Evolutionary conservation across 1,284 basidiomycete genomes (phyloP).

Genomic region (Leucoagaricus sp.): DNA sequence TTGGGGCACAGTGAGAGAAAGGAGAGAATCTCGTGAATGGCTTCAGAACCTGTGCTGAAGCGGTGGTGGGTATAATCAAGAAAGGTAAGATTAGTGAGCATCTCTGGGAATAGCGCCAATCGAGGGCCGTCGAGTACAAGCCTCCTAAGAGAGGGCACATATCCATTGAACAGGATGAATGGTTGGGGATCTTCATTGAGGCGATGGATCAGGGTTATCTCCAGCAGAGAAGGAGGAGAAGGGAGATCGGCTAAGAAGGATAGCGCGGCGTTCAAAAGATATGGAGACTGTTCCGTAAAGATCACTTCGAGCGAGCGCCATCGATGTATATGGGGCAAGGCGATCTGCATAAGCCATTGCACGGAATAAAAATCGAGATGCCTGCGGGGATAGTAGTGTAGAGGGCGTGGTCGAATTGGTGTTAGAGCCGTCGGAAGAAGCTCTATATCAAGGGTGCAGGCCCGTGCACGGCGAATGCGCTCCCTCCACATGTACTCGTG

Average conservation of each 20-base stretch:
- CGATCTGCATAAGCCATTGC: slow-evolving; percentile 60
- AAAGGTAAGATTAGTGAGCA: slow-evolving; percentile 59
- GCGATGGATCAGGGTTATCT: slow-evolving; percentile 50
- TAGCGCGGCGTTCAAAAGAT: slow-evolving; percentile 65
- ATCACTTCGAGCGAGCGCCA: slow-evolving; percentile 62
- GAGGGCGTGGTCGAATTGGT: slow-evolving; percentile 25
- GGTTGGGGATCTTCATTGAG: slow-evolving; percentile 67
- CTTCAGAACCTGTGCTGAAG: slow-evolving; percentile 47
- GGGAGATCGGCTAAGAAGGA: slow-evolving; percentile 53
- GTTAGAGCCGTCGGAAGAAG: slow-evolving; percentile 37
- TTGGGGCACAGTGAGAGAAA: slow-evolving; percentile 48
- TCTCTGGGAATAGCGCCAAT: slow-evolving; percentile 56
- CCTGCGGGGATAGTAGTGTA: slow-evolving; percentile 23
- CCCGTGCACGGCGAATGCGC: slow-evolving; percentile 55
- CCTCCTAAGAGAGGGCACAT: slow-evolving; percentile 54
- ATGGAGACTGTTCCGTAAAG: slow-evolving; percentile 58
- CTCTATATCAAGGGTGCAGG: slow-evolving; percentile 58
- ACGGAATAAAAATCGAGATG: slow-evolving; percentile 49
- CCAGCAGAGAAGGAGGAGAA: slow-evolving; percentile 12
- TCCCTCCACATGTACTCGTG: slow-evolving; percentile 58
- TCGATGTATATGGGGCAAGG: slow-evolving; percentile 48
- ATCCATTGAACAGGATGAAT: slow-evolving; percentile 63
- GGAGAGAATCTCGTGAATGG: slow-evolving; percentile 47
- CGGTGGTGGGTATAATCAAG: slow-evolving; percentile 66
- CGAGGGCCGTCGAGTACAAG: slow-evolving; percentile 63